Evolutionary conservation across 768 basidiomycete species (phyloP).

Genomic region (Lactarius evosmus): DNA sequence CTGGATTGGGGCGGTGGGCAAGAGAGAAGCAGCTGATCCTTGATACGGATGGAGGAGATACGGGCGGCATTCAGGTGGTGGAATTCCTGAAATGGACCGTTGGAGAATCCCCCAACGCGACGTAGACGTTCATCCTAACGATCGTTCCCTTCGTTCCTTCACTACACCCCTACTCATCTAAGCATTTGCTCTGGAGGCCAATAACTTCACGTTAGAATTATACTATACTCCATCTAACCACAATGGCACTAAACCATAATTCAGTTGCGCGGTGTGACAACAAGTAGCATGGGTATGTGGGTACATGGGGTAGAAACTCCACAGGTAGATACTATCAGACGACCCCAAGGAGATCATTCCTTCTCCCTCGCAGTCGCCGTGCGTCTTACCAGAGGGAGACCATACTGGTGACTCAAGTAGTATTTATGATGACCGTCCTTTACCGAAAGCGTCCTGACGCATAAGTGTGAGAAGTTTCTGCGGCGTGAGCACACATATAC

Average conservation of each 20-base stretch:
- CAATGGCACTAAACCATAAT: not conserved
- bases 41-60: conserved; percentile 19
- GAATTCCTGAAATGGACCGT: conserved; percentile 27
- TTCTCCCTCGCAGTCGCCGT: not conserved
- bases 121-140: not conserved
- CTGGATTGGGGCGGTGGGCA: conserved; percentile 25
- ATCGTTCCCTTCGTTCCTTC: not conserved
- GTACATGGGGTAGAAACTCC: not conserved
- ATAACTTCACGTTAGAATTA: not conserved
- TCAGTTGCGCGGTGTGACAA: not conserved
- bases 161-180: not conserved
- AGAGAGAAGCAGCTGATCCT: conserved; percentile 17
- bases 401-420: conserved; percentile 40
- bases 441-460: conserved; percentile 51
- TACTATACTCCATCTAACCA: not conserved
- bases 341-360: not conserved
- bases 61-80: conserved; percentile 21
- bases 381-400: conserved; percentile 41
- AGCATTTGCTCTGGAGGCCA: not conserved
- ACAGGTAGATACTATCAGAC: not conserved
- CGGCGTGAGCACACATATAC: conserved; percentile 7
- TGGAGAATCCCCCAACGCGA: conserved; percentile 10
- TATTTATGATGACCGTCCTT: conserved; percentile 58
- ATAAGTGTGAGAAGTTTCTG: conserved; percentile 3
- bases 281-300: not conserved